These are phyloP conservation scores for Tolypocladium amazonense DNA, from an alignment of 2,329 filamentous ascomycete genomes.

Conservation along the genomic window DNA sequence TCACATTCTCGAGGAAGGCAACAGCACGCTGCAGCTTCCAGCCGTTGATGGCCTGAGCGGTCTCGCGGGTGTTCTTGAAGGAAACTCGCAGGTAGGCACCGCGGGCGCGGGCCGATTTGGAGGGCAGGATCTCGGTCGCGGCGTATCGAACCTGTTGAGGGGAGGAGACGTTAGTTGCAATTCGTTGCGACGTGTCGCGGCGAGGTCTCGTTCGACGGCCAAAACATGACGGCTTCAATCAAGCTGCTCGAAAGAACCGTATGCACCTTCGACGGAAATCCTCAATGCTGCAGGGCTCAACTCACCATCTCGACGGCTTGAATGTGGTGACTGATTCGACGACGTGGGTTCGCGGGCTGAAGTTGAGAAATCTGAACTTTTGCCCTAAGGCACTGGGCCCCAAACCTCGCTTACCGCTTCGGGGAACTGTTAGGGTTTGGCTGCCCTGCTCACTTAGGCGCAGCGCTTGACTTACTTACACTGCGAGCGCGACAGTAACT, in stretches of 20 bases:
- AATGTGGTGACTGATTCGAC: slow-evolving; percentile 43
- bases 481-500: not conserved
- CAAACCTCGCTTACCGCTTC: slow-evolving; percentile 35
- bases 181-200: not conserved
- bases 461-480: not conserved
- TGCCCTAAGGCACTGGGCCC: slow-evolving; percentile 26
- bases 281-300: slow-evolving; percentile 13
- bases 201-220: not conserved
- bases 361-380: slow-evolving; percentile 37
- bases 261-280: not conserved
- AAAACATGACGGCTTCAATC: not conserved
- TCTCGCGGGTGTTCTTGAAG: slow-evolving; percentile 99
- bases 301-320: slow-evolving; percentile 48
- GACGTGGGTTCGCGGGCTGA: slow-evolving; percentile 37
- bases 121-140: slow-evolving; percentile 73
- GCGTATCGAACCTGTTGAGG: slow-evolving; percentile 79
- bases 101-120: slow-evolving; percentile 94
- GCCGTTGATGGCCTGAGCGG: slow-evolving; percentile 97
- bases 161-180: not conserved
- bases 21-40: slow-evolving; percentile 95
- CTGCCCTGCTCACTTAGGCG: slow-evolving; percentile 21
- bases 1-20: slow-evolving; percentile 96
- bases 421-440: slow-evolving; percentile 27
- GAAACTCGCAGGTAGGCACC: slow-evolving; percentile 98
- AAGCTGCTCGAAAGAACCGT: not conserved